These are phyloP conservation scores for Groenewaldozyma sp. DNA, from an alignment of 1,139 yeast genomes.

Conservation along the genomic window DNA sequence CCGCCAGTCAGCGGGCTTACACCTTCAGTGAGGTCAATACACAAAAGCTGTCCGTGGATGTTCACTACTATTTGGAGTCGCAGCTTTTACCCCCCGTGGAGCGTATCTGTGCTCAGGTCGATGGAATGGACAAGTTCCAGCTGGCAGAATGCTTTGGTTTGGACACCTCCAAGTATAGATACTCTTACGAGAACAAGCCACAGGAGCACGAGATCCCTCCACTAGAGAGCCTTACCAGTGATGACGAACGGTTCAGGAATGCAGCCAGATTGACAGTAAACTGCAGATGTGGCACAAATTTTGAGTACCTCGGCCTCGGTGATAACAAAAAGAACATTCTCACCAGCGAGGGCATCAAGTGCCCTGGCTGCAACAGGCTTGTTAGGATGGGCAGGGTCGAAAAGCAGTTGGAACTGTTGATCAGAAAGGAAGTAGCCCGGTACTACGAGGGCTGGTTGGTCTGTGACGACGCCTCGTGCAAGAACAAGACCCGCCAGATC, in stretches of 20 bases:
- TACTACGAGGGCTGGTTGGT: constrained; percentile 81
- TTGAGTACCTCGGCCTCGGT: constrained; percentile 61
- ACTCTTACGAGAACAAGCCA: constrained; percentile 22
- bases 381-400: constrained; percentile 50
- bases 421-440: constrained; percentile 58
- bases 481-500: constrained; percentile 69
- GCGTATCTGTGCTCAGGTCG: constrained; percentile 75
- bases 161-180: constrained; percentile 56
- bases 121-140: constrained; percentile 75
- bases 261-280: constrained; percentile 45
- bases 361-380: constrained; percentile 47
- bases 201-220: constrained; percentile 49
- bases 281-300: constrained; percentile 57
- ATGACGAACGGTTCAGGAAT: constrained; percentile 70
- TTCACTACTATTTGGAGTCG: constrained; percentile 70
- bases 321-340: constrained; percentile 4
- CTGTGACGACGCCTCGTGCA: constrained; percentile 85
- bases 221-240: constrained; percentile 73
- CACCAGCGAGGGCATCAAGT: constrained; percentile 32
- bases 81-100: constrained; percentile 90
- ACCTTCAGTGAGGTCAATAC: constrained; percentile 62
- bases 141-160: constrained; percentile 72
- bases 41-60: constrained; percentile 56
- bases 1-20: constrained; percentile 54
- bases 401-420: constrained; percentile 61